These are phyloP conservation scores for Funneliformis geosporum DNA, from an alignment of 192 early-diverging fungal genomes.

Conservation along the genomic window DNA sequence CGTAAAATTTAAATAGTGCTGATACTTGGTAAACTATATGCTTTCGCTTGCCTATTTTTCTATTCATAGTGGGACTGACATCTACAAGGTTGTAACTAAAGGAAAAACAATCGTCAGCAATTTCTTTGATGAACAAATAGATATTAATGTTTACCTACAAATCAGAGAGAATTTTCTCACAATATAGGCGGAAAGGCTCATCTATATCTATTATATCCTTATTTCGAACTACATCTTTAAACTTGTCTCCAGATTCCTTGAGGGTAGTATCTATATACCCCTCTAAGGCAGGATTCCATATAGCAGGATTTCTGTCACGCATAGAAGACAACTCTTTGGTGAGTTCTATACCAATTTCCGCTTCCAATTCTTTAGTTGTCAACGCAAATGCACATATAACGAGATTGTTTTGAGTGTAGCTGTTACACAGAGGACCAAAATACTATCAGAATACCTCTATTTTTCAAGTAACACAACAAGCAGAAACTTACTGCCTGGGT, in stretches of 20 bases:
- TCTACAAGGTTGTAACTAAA: slow-evolving; percentile 24
- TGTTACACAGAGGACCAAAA: slow-evolving; percentile 29
- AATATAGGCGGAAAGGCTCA: slow-evolving; percentile 1
- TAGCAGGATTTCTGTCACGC: slow-evolving; percentile 27
- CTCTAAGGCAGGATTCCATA: slow-evolving; percentile 25
- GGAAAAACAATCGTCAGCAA: neutral
- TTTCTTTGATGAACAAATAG: slow-evolving; percentile 9
- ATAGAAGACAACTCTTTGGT: slow-evolving; percentile 28
- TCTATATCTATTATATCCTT: slow-evolving; percentile 3
- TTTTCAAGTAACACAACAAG: slow-evolving; percentile 20
- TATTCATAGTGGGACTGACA: slow-evolving; percentile 24
- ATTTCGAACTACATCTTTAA: neutral
- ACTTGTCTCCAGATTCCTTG: slow-evolving; percentile 17
- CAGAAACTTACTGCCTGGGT: slow-evolving; percentile 21
- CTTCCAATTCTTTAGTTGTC: slow-evolving; percentile 24
- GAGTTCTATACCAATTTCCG: slow-evolving; percentile 28
- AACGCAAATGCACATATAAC: slow-evolving; percentile 31
- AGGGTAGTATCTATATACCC: slow-evolving; percentile 16
- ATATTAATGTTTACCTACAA: slow-evolving; percentile 19
- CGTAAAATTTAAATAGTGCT: slow-evolving; percentile 34
- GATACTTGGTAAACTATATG: slow-evolving; percentile 24
- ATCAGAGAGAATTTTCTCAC: neutral
- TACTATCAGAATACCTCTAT: slow-evolving; percentile 17
- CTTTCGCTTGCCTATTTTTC: slow-evolving; percentile 30
- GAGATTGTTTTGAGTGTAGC: slow-evolving; percentile 19